A percentile compares a stretch with the other conserved stretches of the same genome.
Evolutionary conservation across 2,329 filamentous ascomycete genomes (phyloP).

Genomic region (Xylariaceae sp.): DNA sequence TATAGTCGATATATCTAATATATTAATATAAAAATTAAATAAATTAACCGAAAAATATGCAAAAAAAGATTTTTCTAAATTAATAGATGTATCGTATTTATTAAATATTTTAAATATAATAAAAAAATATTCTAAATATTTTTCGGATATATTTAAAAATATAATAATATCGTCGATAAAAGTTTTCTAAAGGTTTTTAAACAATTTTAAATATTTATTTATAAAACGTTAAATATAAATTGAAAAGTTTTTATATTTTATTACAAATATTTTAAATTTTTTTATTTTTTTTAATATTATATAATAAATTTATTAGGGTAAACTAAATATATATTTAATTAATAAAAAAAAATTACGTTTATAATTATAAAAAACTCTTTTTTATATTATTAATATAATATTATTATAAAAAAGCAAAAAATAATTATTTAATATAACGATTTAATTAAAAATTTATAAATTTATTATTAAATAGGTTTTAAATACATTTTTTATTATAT

Average conservation of each 20-base stretch:
- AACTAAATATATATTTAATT: not conserved
- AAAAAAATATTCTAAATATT: not conserved
- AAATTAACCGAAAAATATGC: not conserved
- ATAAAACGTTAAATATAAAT: not conserved
- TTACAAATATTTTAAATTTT: not conserved
- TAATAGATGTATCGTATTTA: not conserved
- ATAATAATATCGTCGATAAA: constrained; percentile 3
- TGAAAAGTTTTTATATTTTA: not conserved
- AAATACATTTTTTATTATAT: no score
- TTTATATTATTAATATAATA: no score
- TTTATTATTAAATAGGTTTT: no score
- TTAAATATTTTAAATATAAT: constrained; percentile 1
- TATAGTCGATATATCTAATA: not conserved
- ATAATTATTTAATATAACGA: no score
- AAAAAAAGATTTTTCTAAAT: not conserved
- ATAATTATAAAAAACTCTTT: no score
- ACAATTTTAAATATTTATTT: not conserved
- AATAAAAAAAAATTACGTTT: constrained; percentile 8
- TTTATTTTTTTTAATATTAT: not conserved
- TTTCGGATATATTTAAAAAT: not conserved
- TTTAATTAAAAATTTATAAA: no score
- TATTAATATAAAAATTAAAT: not conserved
- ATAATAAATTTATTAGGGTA: not conserved
- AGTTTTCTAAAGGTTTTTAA: not conserved
- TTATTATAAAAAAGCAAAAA: no score